Evolutionary conservation across 805 yeast genomes (phyloP).

Genomic region (Candida tallmaniae): DNA sequence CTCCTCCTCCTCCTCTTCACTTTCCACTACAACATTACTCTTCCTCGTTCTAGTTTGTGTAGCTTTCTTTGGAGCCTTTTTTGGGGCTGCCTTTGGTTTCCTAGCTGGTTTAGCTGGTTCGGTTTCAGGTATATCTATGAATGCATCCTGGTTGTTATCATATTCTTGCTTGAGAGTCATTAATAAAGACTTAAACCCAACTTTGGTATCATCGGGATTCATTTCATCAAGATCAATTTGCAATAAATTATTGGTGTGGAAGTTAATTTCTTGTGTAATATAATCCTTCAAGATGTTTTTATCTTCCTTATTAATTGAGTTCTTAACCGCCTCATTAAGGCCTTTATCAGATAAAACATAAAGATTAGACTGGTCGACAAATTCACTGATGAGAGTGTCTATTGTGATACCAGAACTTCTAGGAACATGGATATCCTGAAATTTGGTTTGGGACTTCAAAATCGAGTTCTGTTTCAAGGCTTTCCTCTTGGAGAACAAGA

Average conservation of each 20-base stretch:
- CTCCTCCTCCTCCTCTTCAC: conserved; percentile 5
- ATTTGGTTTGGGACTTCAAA: background rate
- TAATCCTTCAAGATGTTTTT: conserved; percentile 63
- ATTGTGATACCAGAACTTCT: conserved; percentile 5
- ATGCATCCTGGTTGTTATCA: background rate
- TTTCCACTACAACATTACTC: conserved; percentile 1
- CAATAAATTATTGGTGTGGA: conserved; percentile 47
- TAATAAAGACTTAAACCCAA: conserved; percentile 29
- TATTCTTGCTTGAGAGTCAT: conserved; percentile 3
- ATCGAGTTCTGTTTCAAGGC: conserved; percentile 12
- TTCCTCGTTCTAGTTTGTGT: background rate
- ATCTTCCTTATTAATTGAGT: conserved; percentile 79
- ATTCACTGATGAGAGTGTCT: conserved; percentile 48
- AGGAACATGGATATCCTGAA: background rate
- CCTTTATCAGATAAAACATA: conserved; percentile 72
- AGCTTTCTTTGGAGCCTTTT: background rate
- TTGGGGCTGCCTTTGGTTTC: background rate
- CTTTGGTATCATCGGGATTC: conserved; percentile 11
- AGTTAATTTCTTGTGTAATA: conserved; percentile 50
- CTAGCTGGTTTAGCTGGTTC: background rate
- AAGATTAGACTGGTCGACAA: conserved; percentile 58
- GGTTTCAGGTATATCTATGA: background rate
- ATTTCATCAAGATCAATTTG: conserved; percentile 35
- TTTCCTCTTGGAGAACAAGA: conserved; percentile 60
- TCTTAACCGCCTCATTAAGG: conserved; percentile 65